Conservation (phyloP, 176 grass and related monocot species). For the Elymus sibiricus region DNA sequence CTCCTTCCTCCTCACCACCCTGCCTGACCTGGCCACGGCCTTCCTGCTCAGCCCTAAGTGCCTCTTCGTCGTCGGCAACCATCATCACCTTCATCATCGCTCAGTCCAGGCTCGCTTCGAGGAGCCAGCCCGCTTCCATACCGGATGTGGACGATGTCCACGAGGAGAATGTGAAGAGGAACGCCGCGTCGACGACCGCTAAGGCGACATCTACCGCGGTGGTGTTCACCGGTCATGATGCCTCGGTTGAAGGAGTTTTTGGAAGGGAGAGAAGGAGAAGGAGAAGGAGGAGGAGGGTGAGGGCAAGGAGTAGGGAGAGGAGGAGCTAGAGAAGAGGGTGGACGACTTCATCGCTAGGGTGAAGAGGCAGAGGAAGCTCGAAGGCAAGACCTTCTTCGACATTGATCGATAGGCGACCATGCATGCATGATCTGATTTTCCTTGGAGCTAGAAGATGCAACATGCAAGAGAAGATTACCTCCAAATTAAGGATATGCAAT, state of each 20-base stretch:
- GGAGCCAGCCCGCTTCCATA: constrained; percentile 9
- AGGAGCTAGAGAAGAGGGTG: constrained; percentile 77
- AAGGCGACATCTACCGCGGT: not conserved
- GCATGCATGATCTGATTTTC: not conserved
- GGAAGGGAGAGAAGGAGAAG: not conserved
- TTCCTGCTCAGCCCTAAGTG: constrained; percentile 69
- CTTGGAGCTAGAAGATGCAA: not conserved
- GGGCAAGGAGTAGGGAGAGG: not conserved
- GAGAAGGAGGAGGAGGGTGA: not conserved
- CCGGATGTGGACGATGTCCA: constrained; percentile 39
- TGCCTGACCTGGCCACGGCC: constrained; percentile 43
- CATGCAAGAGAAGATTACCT: not conserved
- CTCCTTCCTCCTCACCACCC: constrained; percentile 44
- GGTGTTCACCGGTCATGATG: not conserved
- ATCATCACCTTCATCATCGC: constrained; percentile 79
- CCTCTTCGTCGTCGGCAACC: constrained; percentile 75
- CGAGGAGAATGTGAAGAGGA: constrained; percentile 49
- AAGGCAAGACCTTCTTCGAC: constrained; percentile 63
- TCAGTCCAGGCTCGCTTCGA: constrained; percentile 56
- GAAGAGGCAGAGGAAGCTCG: constrained; percentile 74
- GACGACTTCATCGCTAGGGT: constrained; percentile 96
- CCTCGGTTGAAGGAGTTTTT: constrained; percentile 7
- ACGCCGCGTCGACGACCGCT: not conserved
- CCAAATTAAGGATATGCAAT: constrained; percentile 21
- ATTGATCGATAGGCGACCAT: constrained; percentile 31